phyloP scores from a whole-genome alignment of 2,329 filamentous ascomycete species.

The Beauveria pseudobassiana region DNA sequence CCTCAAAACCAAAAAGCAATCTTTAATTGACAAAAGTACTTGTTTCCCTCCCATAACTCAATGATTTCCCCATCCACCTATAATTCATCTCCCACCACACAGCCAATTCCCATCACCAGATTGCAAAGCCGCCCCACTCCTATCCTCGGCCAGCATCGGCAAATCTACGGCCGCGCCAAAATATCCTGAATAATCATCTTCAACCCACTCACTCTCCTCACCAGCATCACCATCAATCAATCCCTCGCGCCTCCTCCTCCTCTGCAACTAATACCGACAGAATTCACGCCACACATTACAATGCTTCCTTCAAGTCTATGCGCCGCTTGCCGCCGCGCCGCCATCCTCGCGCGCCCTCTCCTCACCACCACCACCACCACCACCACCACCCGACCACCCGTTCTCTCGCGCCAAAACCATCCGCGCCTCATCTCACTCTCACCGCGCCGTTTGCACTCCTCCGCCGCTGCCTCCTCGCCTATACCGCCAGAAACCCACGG shows the following conservation, averaged over 20 bases:
- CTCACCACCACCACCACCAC: not conserved
- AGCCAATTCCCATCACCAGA: not conserved
- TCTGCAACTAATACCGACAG: not conserved
- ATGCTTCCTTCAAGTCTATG: not conserved
- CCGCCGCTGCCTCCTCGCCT: not conserved
- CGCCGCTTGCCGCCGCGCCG: not conserved
- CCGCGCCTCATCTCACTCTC: not conserved
- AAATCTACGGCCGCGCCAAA: not conserved
- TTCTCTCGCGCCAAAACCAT: not conserved
- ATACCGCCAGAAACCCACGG: conserved; percentile 8
- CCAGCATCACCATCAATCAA: not conserved
- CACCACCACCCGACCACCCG: not conserved
- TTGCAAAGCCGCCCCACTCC: not conserved
- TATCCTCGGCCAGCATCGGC: conserved; percentile 1
- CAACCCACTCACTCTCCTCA: not conserved
- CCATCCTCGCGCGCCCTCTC: not conserved
- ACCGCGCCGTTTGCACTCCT: not conserved
- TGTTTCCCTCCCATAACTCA: too few relatives aligned
- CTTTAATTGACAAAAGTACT: too few relatives aligned
- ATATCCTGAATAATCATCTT: not conserved
- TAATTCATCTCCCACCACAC: too few relatives aligned
- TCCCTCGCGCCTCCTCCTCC: too few relatives aligned
- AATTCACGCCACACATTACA: not conserved
- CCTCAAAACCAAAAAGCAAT: too few relatives aligned
- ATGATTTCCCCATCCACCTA: too few relatives aligned